These are phyloP conservation scores for Bipolaris gigantea DNA, from an alignment of 2,329 filamentous ascomycete genomes.

Conservation along the genomic window DNA sequence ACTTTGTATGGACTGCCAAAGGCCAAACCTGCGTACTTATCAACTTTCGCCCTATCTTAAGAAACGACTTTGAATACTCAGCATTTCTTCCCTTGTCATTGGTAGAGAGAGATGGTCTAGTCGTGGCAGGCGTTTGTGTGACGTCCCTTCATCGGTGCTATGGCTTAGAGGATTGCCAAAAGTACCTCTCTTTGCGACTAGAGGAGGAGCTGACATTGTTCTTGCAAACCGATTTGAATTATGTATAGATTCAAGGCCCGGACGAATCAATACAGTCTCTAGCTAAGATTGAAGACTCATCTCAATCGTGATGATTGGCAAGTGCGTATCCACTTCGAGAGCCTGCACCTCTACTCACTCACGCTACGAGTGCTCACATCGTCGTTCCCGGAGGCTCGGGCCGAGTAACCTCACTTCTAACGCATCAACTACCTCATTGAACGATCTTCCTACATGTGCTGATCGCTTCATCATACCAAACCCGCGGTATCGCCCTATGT, in stretches of 20 bases:
- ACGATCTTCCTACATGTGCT: background rate
- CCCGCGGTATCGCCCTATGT: background rate
- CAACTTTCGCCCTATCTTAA: background rate
- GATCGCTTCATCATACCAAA: constrained; percentile 1
- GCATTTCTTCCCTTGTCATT: background rate
- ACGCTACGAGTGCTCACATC: background rate
- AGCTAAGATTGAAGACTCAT: background rate
- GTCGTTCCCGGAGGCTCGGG: background rate
- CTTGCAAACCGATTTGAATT: background rate
- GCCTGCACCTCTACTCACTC: background rate
- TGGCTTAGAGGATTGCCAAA: background rate
- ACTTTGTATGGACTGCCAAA: background rate
- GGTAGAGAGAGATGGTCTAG: background rate
- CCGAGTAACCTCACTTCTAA: background rate
- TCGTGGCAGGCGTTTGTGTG: background rate
- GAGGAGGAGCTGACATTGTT: background rate
- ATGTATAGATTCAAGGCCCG: background rate
- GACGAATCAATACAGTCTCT: background rate
- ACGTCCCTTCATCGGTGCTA: background rate
- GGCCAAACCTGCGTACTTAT: background rate
- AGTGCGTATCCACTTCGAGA: constrained; percentile 1
- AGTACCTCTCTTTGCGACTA: background rate
- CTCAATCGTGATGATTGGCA: background rate
- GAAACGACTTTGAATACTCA: background rate
- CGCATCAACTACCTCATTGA: background rate